Base-by-base conservation (phyloP, 2,329 filamentous ascomycete species). In the Paecilomyces fulvus region DNA sequence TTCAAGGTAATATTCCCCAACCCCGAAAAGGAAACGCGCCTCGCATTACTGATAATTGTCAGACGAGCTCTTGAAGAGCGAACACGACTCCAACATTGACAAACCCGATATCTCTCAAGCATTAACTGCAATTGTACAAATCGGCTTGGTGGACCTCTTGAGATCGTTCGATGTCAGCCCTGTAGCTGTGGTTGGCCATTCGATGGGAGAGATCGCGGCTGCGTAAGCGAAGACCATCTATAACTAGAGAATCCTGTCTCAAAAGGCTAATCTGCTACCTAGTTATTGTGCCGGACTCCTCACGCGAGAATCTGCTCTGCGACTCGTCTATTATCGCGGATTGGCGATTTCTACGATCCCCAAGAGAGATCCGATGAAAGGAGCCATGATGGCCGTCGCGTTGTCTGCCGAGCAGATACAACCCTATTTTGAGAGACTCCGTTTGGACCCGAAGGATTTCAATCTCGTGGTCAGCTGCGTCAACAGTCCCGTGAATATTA, bases 401-500 rank as follows among this genome's bases (percentile, higher is more conserved):
- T 37, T 65, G 7, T 30, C 55, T 49, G 52, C 58, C 17, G 59
- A 56, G 51, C 25, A 28, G 25, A 28, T 28, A 28, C 25, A 28
- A 3, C 25, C 25, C 25, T 28, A 28, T 28, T 28, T 28, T 28
- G 25, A 28, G 25, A 28, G 25, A 28, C 25, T 28, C 5, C 25
- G 25, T 28, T 2, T 28, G 2, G 58, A 54, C 10, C 61, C 62
- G 55, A 53, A 58, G 6, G 61, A 62, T 25, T 56, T 54, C 30
- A 31, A 56, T 49, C 51, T 57, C 33, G 52, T 55, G 20, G 54
- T 62, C 17, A 68, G 62, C 30, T 75, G 73, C 30, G 62, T 72
- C 30, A 77, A 77, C 60, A 70, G 67, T 14, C 68, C 68, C 0
- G 58, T 58, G 3, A 75, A 67, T 49, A 64, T 73, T 0, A 76